Evolutionary conservation across 1,284 basidiomycete genomes (phyloP), one percentile per base, ranked within the genome.

Genomic region (Cryptococcus deneoformans): DNA sequence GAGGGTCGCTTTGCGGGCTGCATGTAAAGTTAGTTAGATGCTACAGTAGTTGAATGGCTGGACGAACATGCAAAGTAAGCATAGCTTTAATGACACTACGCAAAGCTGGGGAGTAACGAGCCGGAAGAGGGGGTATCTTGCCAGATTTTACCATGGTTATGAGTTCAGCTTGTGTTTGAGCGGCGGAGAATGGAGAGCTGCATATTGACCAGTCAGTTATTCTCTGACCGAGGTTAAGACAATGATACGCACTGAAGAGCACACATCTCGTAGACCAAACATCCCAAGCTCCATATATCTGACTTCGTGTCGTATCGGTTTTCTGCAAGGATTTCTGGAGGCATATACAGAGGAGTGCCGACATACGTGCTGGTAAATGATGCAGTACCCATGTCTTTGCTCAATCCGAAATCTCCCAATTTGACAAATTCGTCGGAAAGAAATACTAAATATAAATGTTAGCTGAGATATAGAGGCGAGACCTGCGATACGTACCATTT

Each of bases 321-420:
- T 70, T 96, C 93, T 76, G 92, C 90, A 82, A 97, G 92, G 24
- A 98, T 83, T 77, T 98, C 94, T 0, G 95, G 94, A 1, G 92
- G 94, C 94, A 99, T 98, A 79, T 99, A 98, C 70, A 97, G 94
- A 2, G 95, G 95, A 8, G 94, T 98, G 90, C 95, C 94, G 62
- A 98, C 95, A 63, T 97, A 99, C 35, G 95, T 99, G 66, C 87
- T 91, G 6, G 95, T 93, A 68, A 98, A 95, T 57, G 84, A 87
- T 0, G 89, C 86, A 60, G 89, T 87, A 0, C 86, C 82, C 64
- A 98, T 87, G 37, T 92, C 90, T 73, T 98, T 97, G 40, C 89
- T 92, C 16, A 99, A 79, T 0, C 95, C 95, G 79, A 98, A 98
- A 77, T 99, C 95, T 36, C 95, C 94, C 0, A 98, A 83, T 75